Percentiles rank a stretch among this genome's conserved stretches.
These are phyloP conservation scores for Cyclostephanos tholiformis DNA, from an alignment of 108 stramenopile genomes.

Conservation along the genomic window DNA sequence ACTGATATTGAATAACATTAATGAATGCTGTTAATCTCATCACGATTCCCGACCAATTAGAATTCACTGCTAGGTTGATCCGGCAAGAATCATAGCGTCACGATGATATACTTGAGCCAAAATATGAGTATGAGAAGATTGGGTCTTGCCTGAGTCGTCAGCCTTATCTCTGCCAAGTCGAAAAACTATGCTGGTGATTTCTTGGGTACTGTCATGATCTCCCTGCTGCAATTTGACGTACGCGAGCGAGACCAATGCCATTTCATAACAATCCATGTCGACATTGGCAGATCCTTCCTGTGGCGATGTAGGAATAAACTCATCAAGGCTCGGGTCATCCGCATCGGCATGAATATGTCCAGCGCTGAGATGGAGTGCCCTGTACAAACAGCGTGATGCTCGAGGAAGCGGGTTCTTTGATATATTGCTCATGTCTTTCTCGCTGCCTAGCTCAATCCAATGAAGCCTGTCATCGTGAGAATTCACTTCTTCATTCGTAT, in stretches of 20 bases:
- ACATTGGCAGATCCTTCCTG: constrained; percentile 1
- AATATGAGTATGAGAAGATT: background rate
- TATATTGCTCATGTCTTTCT: constrained; percentile 42
- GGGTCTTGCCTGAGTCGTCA: background rate
- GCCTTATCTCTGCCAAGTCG: background rate
- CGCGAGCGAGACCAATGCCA: constrained; percentile 51
- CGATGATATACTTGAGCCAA: constrained; percentile 9
- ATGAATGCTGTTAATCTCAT: too few relatives aligned
- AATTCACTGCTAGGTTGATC: too few relatives aligned
- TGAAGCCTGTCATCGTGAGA: background rate
- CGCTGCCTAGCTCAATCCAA: constrained; percentile 39
- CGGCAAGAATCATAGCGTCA: background rate
- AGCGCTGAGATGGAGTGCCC: constrained; percentile 28
- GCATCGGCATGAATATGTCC: background rate
- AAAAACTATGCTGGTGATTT: constrained; percentile 49
- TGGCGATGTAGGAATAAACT: background rate
- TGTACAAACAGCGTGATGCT: constrained; percentile 36
- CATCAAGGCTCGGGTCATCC: background rate
- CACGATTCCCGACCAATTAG: background rate
- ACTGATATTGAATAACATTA: too few relatives aligned
- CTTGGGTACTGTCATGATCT: constrained; percentile 50
- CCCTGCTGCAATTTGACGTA: constrained; percentile 61
- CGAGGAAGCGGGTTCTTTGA: constrained; percentile 27
- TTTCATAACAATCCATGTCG: constrained; percentile 26
- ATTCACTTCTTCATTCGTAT: constrained; percentile 12